phyloP scores from a whole-genome alignment of 495 filamentous ascomycete species.

The Neurospora hispaniola region DNA sequence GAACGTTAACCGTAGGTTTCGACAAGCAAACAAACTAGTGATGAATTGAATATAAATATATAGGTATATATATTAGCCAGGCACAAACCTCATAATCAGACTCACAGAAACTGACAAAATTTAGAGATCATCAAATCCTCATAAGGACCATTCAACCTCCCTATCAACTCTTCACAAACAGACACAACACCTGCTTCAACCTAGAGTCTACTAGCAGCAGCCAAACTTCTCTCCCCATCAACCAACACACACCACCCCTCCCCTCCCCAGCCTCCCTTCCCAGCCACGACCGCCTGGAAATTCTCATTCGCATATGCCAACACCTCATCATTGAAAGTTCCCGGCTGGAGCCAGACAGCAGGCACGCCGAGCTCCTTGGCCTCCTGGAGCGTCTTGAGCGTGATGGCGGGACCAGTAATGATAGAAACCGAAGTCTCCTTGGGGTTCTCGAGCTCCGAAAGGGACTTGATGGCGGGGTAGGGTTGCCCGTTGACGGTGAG shows the following conservation, averaged over 20 bases:
- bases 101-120: neutral
- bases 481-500: constrained; percentile 42
- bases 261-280: constrained; percentile 51
- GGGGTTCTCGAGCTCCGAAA: constrained; percentile 52
- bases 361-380: constrained; percentile 69
- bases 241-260: constrained; percentile 92
- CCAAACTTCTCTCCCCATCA: constrained; percentile 66
- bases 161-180: neutral
- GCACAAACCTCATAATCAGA: neutral
- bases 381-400: constrained; percentile 58
- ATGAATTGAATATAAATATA: neutral
- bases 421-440: constrained; percentile 66
- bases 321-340: constrained; percentile 67
- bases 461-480: constrained; percentile 55
- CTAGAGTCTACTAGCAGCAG: constrained; percentile 39
- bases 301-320: constrained; percentile 52
- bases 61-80: neutral
- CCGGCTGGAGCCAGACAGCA: constrained; percentile 87
- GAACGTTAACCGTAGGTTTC: neutral
- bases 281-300: constrained; percentile 61
- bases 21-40: neutral
- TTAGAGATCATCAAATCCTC: neutral
- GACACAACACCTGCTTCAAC: neutral
- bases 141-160: neutral
- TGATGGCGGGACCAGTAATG: constrained; percentile 76